phyloP scores from a whole-genome alignment of 2,329 filamentous ascomycete genomes.

The Chrysoporthe austroafricana region DNA sequence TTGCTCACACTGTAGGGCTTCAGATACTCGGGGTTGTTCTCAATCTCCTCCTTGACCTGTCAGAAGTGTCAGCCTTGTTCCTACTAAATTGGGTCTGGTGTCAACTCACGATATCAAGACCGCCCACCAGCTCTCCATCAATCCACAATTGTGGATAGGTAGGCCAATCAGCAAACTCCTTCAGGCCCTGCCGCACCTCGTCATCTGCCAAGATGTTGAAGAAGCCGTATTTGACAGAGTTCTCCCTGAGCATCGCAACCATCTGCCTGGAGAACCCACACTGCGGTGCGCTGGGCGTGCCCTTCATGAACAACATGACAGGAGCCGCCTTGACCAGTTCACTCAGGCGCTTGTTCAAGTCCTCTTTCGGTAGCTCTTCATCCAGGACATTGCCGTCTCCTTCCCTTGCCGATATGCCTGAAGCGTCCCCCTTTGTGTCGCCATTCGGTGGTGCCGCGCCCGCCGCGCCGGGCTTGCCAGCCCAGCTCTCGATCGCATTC shows the following conservation, averaged over 20 bases:
- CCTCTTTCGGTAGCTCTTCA: slow-evolving; percentile 64
- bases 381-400: slow-evolving; percentile 55
- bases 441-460: slow-evolving; percentile 40
- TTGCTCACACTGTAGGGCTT: slow-evolving; percentile 67
- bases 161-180: slow-evolving; percentile 98
- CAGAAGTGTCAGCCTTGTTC: slow-evolving; percentile 6
- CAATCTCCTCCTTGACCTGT: slow-evolving; percentile 91
- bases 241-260: slow-evolving; percentile 83
- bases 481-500: slow-evolving; percentile 82
- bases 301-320: slow-evolving; percentile 99
- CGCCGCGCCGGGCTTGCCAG: slow-evolving; percentile 50
- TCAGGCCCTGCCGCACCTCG: slow-evolving; percentile 92
- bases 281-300: slow-evolving; percentile 92
- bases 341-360: slow-evolving; percentile 76
- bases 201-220: slow-evolving; percentile 99
- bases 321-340: slow-evolving; percentile 93
- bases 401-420: slow-evolving; percentile 36
- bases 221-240: slow-evolving; percentile 94
- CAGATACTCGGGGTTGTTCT: slow-evolving; percentile 82
- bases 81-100: neutral
- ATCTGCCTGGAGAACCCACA: slow-evolving; percentile 95
- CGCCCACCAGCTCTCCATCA: slow-evolving; percentile 86
- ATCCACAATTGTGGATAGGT: slow-evolving; percentile 97
- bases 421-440: slow-evolving; percentile 40
- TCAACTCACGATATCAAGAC: slow-evolving; percentile 86